These are phyloP conservation scores for Plasmodium yoelii DNA, from an alignment of 169 alveolate genomes.

Conservation along the genomic window DNA sequence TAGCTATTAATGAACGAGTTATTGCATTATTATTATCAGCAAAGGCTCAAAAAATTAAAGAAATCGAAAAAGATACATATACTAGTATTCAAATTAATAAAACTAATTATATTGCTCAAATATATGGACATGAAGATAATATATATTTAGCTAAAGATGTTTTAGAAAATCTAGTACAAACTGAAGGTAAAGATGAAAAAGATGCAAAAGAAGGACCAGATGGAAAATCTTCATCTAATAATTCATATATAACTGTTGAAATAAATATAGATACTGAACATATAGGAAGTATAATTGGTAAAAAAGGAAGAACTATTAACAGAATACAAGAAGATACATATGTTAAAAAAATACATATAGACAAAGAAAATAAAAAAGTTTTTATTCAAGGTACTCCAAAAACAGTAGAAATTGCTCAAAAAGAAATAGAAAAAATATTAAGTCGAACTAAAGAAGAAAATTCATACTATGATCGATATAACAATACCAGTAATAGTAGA, in stretches of 20 bases:
- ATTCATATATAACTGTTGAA: conserved; percentile 62
- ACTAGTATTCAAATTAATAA: conserved; percentile 73
- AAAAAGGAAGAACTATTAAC: conserved; percentile 68
- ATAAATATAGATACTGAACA: conserved; percentile 67
- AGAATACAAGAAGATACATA: conserved; percentile 70
- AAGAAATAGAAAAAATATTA: conserved; percentile 51
- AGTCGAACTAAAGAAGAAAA: conserved; percentile 52
- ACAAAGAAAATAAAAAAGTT: conserved; percentile 58
- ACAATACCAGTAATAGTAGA: not conserved
- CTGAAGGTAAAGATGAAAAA: conserved; percentile 8
- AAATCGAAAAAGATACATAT: conserved; percentile 66
- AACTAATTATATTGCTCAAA: conserved; percentile 53
- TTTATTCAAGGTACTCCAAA: conserved; percentile 45
- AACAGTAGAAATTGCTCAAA: conserved; percentile 64
- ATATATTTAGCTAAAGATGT: conserved; percentile 50
- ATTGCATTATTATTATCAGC: conserved; percentile 57
- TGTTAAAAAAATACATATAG: conserved; percentile 64
- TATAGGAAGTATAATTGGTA: conserved; percentile 70
- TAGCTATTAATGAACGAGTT: conserved; percentile 59
- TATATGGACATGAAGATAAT: conserved; percentile 68
- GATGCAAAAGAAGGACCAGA: not conserved
- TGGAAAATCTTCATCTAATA: conserved; percentile 20
- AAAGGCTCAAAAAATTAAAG: conserved; percentile 73
- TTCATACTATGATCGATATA: not conserved
- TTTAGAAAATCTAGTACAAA: conserved; percentile 32